These are phyloP conservation scores for Candida easanensis DNA, from an alignment of 805 yeast genomes.

Conservation along the genomic window DNA sequence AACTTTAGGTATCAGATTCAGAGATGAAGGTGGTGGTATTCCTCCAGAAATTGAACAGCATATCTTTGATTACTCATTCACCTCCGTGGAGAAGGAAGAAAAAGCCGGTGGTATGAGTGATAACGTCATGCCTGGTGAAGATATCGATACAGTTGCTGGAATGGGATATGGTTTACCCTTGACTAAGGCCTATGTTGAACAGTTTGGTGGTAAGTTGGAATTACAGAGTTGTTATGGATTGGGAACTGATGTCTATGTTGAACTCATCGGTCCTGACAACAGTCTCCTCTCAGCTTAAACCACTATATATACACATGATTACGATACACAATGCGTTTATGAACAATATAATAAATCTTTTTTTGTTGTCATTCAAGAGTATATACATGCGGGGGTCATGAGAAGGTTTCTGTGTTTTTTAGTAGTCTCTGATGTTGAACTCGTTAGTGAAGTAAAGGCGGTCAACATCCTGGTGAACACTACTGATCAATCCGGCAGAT, in stretches of 20 bases:
- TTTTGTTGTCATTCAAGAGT: too few species aligned
- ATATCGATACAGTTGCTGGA: slow-evolving; percentile 76
- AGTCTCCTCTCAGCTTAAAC: slow-evolving; percentile 16
- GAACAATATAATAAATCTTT: too few species aligned
- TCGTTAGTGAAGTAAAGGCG: slow-evolving; percentile 14
- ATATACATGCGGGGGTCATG: too few species aligned
- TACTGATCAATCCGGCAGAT: slow-evolving; percentile 73
- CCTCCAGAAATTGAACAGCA: slow-evolving; percentile 59
- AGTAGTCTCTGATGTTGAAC: slow-evolving; percentile 1
- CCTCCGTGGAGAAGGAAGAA: slow-evolving; percentile 65
- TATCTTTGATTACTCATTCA: slow-evolving; percentile 82
- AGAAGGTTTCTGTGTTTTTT: not conserved
- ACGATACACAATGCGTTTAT: not conserved
- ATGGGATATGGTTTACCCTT: slow-evolving; percentile 95
- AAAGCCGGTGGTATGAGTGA: slow-evolving; percentile 45
- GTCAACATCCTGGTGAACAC: slow-evolving; percentile 60
- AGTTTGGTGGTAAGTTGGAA: slow-evolving; percentile 68
- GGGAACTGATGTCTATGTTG: slow-evolving; percentile 77
- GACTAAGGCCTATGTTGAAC: slow-evolving; percentile 69
- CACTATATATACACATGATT: too few species aligned
- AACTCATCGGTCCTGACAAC: slow-evolving; percentile 33
- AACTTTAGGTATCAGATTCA: slow-evolving; percentile 62
- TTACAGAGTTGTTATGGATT: slow-evolving; percentile 70
- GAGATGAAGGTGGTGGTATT: slow-evolving; percentile 91
- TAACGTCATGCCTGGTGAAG: slow-evolving; percentile 69